Evolutionary conservation across 2,329 filamentous ascomycete species (phyloP).

Genomic region (Arthrobotrys iridis): DNA sequence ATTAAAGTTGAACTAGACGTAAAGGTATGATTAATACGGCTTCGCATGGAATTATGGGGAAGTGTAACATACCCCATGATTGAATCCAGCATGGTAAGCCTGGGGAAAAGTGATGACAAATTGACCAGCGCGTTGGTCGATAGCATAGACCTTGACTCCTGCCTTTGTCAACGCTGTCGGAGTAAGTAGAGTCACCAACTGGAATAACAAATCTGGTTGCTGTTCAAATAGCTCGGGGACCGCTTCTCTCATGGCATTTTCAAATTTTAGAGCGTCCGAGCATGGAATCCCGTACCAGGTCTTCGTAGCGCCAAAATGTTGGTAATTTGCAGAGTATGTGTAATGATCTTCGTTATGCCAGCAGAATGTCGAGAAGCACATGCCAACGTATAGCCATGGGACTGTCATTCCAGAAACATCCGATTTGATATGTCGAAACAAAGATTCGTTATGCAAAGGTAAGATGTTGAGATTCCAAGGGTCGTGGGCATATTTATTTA

Average conservation of each 20-base stretch:
- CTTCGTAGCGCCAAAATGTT: constrained; percentile 97
- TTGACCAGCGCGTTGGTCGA: constrained; percentile 96
- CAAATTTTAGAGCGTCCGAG: constrained; percentile 92
- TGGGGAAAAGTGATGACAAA: constrained; percentile 97
- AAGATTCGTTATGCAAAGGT: constrained; percentile 86
- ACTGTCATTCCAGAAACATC: constrained; percentile 99
- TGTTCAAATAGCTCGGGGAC: constrained; percentile 97
- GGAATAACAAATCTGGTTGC: constrained; percentile 94
- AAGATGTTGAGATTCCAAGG: constrained; percentile 96
- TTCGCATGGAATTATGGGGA: not conserved
- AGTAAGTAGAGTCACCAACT: constrained; percentile 93
- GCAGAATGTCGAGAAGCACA: constrained; percentile 99
- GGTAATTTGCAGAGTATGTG: constrained; percentile 96
- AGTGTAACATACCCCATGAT: constrained; percentile 71
- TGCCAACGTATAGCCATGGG: constrained; percentile 98
- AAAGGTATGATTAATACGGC: constrained; percentile 8
- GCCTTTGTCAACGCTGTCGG: constrained; percentile 93
- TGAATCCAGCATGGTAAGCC: constrained; percentile 97
- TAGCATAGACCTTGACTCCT: constrained; percentile 88
- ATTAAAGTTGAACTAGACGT: constrained; percentile 90
- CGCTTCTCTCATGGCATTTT: constrained; percentile 91
- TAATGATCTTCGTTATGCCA: constrained; percentile 99
- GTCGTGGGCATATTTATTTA: constrained; percentile 85
- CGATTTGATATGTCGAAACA: constrained; percentile 97
- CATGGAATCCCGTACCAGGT: constrained; percentile 99